These are phyloP conservation scores for Rhizomucor pusillus DNA, from an alignment of 371 early-diverging fungal genomes.

Conservation along the genomic window DNA sequence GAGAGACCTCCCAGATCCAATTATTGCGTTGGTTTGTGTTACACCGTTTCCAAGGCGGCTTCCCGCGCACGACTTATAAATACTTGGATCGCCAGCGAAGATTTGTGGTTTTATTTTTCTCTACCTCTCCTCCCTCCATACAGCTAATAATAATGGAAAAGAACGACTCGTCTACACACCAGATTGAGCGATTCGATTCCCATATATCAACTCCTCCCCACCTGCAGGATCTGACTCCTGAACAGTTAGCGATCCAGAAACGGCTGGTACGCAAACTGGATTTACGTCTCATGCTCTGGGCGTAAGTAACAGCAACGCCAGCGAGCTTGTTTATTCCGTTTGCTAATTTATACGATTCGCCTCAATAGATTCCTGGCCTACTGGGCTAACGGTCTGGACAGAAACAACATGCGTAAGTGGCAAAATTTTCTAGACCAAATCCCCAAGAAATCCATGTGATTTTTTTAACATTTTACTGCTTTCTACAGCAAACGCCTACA, in stretches of 20 bases:
- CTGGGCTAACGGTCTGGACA: slow-evolving; percentile 72
- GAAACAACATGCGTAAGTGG: slow-evolving; percentile 70
- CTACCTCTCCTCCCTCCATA: too few relatives aligned
- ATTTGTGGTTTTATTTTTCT: too few relatives aligned
- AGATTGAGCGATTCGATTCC: too few relatives aligned
- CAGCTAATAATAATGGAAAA: too few relatives aligned
- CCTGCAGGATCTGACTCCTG: background rate
- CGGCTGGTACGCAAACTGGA: slow-evolving; percentile 66
- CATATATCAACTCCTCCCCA: too few relatives aligned
- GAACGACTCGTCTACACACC: too few relatives aligned
- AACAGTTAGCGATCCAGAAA: slow-evolving; percentile 11
- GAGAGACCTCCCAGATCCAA: too few relatives aligned
- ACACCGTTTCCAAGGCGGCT: too few relatives aligned
- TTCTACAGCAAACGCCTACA: slow-evolving; percentile 39
- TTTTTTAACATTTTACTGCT: slow-evolving; percentile 5
- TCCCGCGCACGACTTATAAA: too few relatives aligned
- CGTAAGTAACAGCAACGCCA: slow-evolving; percentile 15
- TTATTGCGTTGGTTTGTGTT: too few relatives aligned
- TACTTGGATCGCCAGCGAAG: too few relatives aligned
- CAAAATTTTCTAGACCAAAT: background rate
- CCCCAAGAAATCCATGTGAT: too few relatives aligned
- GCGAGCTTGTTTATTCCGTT: background rate
- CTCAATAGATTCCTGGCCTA: slow-evolving; percentile 52
- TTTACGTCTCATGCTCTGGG: slow-evolving; percentile 63
- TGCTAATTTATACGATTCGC: background rate